Conservation (phyloP, 2,329 filamentous ascomycete genomes). For the Fusarium acutatum region DNA sequence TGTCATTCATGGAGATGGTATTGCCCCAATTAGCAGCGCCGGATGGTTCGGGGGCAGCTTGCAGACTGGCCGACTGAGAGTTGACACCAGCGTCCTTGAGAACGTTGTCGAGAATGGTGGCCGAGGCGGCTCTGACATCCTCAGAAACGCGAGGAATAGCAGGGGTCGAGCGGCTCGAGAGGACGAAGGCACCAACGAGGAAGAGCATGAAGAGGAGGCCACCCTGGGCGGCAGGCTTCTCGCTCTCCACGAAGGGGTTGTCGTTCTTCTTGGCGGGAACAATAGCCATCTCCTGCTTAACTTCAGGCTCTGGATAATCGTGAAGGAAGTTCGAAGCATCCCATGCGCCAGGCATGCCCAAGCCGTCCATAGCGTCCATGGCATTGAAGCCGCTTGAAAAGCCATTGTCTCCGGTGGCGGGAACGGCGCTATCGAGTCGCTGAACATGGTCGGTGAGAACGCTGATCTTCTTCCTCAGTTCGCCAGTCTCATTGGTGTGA, state of each 20-base stretch:
- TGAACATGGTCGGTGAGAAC: slow-evolving; percentile 79
- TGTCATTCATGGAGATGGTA: slow-evolving; percentile 56
- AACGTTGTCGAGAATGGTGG: slow-evolving; percentile 80
- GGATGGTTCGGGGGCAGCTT: slow-evolving; percentile 62
- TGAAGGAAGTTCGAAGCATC: slow-evolving; percentile 78
- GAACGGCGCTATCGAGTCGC: slow-evolving; percentile 71
- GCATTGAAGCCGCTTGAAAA: slow-evolving; percentile 79
- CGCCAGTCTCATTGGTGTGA: slow-evolving; percentile 89
- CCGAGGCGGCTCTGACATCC: slow-evolving; percentile 80
- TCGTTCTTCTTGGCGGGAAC: slow-evolving; percentile 62
- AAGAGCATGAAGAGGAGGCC: slow-evolving; percentile 93
- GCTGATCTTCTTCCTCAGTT: slow-evolving; percentile 91
- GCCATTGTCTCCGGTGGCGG: slow-evolving; percentile 60
- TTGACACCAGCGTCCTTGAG: slow-evolving; percentile 80
- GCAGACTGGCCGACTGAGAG: slow-evolving; percentile 52
- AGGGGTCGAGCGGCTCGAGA: slow-evolving; percentile 80
- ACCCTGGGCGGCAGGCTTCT: slow-evolving; percentile 78
- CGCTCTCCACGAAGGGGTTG: slow-evolving; percentile 55
- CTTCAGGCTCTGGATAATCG: slow-evolving; percentile 70
- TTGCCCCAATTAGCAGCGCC: slow-evolving; percentile 50
- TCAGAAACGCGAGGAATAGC: slow-evolving; percentile 82
- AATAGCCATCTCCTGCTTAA: slow-evolving; percentile 67
- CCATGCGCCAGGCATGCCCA: slow-evolving; percentile 85
- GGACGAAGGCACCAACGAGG: slow-evolving; percentile 94
- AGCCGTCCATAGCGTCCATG: slow-evolving; percentile 86